Evolutionary conservation across 163 green algal species (phyloP).

Genomic region (Botryococcus braunii): DNA sequence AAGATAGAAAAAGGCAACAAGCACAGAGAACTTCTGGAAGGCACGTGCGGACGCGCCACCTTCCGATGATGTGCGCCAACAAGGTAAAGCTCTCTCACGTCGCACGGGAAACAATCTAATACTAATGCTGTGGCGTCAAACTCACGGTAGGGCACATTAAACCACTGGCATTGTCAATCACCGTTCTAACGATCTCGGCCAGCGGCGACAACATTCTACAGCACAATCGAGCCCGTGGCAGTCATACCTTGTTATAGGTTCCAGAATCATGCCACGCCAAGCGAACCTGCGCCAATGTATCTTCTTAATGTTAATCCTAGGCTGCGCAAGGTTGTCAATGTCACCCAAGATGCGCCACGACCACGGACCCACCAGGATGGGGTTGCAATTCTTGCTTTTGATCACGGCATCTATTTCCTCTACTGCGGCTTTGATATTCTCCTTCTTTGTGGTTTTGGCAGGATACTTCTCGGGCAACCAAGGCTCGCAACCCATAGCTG

Average conservation of each 20-base stretch:
- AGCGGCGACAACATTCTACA: background rate
- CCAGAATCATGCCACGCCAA: slow-evolving; percentile 84
- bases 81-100: background rate
- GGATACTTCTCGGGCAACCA: too few relatives aligned
- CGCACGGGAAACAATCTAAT: background rate
- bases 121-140: background rate
- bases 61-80: background rate
- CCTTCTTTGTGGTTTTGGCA: slow-evolving; percentile 25
- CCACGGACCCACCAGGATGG: slow-evolving; percentile 21
- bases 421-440: slow-evolving; percentile 10
- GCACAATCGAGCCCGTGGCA: background rate
- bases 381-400: slow-evolving; percentile 16
- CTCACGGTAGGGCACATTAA: background rate
- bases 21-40: too few relatives aligned
- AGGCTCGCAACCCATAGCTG: too few relatives aligned
- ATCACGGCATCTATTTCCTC: slow-evolving; percentile 13
- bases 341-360: too few relatives aligned
- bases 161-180: background rate
- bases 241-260: slow-evolving; percentile 63
- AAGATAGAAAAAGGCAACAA: too few relatives aligned
- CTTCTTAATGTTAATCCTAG: background rate
- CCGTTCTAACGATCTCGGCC: background rate
- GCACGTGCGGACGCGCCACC: background rate
- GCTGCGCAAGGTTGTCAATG: too few relatives aligned
- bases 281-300: background rate